These are phyloP conservation scores for Cardamine resedifolia DNA, from an alignment of 345 rosid genomes.

Conservation along the genomic window DNA sequence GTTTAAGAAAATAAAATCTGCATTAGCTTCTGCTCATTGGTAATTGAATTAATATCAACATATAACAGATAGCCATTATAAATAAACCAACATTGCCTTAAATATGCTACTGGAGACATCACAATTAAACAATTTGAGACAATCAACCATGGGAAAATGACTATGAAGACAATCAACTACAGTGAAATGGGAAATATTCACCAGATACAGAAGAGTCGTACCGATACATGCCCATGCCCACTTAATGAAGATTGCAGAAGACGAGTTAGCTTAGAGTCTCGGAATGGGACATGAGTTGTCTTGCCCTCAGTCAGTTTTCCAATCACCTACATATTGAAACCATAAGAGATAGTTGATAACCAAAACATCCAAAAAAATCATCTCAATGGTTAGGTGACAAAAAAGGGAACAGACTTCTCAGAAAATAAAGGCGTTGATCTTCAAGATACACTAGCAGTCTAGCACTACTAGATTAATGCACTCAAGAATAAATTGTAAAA, in stretches of 20 bases:
- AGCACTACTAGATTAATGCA: constrained; percentile 6
- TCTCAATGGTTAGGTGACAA: background rate
- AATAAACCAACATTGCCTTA: constrained; percentile 4
- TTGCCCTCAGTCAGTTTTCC: constrained; percentile 98
- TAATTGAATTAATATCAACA: background rate
- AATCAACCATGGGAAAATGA: constrained; percentile 2
- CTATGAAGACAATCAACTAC: too few relatives aligned
- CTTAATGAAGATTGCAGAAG: constrained; percentile 96
- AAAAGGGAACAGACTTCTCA: constrained; percentile 10
- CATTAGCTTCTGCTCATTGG: constrained; percentile 12
- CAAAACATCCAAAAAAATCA: background rate
- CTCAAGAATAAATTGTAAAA: background rate
- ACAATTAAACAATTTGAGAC: background rate
- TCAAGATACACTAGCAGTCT: constrained; percentile 11
- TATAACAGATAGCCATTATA: constrained; percentile 7
- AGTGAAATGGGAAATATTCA: constrained; percentile 27
- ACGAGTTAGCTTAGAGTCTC: constrained; percentile 98
- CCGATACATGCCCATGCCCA: constrained; percentile 99
- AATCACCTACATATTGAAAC: constrained; percentile 68
- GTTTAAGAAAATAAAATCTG: constrained; percentile 15
- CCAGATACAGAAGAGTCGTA: constrained; percentile 46
- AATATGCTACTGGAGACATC: constrained; percentile 16
- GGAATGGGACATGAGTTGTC: constrained; percentile 97
- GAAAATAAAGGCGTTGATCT: constrained; percentile 8
- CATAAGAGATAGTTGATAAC: constrained; percentile 19